Conservation (phyloP, 106 monocot species). For the Allium fistulosum region DNA sequence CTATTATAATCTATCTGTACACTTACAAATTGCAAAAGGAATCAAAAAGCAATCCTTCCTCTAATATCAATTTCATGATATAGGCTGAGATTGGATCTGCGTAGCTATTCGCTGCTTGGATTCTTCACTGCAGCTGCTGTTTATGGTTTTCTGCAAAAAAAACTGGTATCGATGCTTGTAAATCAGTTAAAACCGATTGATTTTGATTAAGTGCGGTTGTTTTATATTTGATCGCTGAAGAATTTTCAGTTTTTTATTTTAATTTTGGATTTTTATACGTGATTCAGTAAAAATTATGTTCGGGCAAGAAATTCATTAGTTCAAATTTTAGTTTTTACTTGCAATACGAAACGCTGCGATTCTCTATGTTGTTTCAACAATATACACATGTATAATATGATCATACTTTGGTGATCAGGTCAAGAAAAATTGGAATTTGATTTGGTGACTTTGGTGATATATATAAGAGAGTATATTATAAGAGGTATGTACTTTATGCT, state of each 20-base stretch:
- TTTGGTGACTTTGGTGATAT: neutral
- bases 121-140: constrained; percentile 5
- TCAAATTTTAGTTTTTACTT: neutral
- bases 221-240: neutral
- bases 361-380: too few relatives aligned
- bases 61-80: neutral
- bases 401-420: too few relatives aligned
- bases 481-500: neutral
- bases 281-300: neutral
- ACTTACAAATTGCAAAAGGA: neutral
- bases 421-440: neutral
- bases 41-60: neutral
- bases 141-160: constrained; percentile 4
- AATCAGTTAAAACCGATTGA: neutral
- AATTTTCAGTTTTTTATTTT: neutral
- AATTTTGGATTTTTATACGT: neutral
- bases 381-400: too few relatives aligned
- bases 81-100: constrained; percentile 6
- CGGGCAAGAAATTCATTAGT: neutral
- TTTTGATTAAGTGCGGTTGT: neutral
- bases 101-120: neutral
- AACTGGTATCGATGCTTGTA: neutral
- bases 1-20: neutral
- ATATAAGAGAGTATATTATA: neutral
- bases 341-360: too few relatives aligned